Base-by-base conservation (phyloP, 129 eudicot species). In the Rutidosis leptorrhynchoides region DNA sequence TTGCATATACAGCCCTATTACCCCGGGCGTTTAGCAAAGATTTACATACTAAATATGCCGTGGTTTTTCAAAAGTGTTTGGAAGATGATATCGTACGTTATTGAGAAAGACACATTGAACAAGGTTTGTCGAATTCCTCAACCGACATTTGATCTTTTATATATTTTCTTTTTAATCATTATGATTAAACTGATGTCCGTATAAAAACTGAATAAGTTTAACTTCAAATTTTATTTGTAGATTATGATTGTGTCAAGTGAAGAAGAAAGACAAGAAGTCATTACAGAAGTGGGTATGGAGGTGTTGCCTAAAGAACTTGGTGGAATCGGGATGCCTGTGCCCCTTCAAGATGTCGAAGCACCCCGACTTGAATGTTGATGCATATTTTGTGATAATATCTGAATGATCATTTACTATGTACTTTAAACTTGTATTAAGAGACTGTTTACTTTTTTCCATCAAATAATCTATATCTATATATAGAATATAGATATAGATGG, bases 41-140 rank as follows among this genome's bases (percentile, higher is more conserved):
- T 37, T 3, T 82, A 78, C 78, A 54, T 82, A 1, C 25, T 82
- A 24, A 45, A 82, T 51, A 78, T 78, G 83, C 87, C 87, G 7
- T 27, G 76, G 28, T 82, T 74, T 67, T 82, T 82, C 27, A 75
- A 71, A 56, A 64, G 73, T 7, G 51, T 82, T 72, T 82, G 87
- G 87, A 70, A 63, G 73, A 59, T 82, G 65, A 62, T 82, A 67
- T 62, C 81, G 3, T 52, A 27, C 14, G 75, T 79, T 57, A 67
- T 78, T 1, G 87, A 82, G 29, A 74, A 82, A 52, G 81, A 80
- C 29, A 82, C 83, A 67, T 16, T 55, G 58, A 73, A 82, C 7
- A 78, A 82, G 87, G 87, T 82, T 74, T 68, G 48, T 16, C 7
- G 24, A 0, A 29, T 33, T 67, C 20, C 22, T 73, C 42, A 1